Base-by-base conservation (phyloP, 2,329 filamentous ascomycete species). In the Exophiala alcalophila region DNA sequence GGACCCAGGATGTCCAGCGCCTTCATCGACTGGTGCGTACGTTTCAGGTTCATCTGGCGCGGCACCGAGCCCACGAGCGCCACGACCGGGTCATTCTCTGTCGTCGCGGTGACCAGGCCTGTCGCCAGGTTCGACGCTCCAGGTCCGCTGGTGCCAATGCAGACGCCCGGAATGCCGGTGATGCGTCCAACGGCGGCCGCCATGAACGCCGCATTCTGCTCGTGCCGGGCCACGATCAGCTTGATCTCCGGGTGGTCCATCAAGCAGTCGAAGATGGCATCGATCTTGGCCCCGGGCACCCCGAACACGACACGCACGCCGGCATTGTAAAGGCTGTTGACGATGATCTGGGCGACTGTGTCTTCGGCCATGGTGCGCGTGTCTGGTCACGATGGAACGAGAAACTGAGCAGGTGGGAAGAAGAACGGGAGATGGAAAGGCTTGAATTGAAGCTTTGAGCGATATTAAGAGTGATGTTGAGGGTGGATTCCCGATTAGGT, bases 191-290 rank as follows among this genome's bases (percentile, higher is more conserved):
- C 59, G 0, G 68, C 70, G 2, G 67, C 68, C 14, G 70, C 70
- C 61, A 73, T 73, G 58, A 73, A 70, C 5, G 69, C 70, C 11
- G 70, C 70, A 52, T 73, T 73, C 43, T 73, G 70, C 52, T 73
- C 70, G 49, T 73, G 70, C 11, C 70, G 62, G 44, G 68, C 71
- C 9, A 73, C 65, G 16, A 73, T 59, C 11, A 73, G 60, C 44
- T 63, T 62, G 58, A 73, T 71, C 45, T 71, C 67, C 1, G 68
- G 65, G 40, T 71, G 69, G 56, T 72, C 70, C 35, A 60, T 44
- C 3, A 73, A 60, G 4, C 61, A 65, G 55, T 72, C 67, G 60
- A 73, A 73, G 29, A 73, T 61, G 26, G 68, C 65, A 57, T 73
- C 70, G 40, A 73, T 66, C 50, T 45, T 45, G 24, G 42, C 42